A percentile compares a stretch with the other conserved stretches of the same genome.
phyloP scores from a whole-genome alignment of 331 rosid species.

The Malus hybrid region DNA sequence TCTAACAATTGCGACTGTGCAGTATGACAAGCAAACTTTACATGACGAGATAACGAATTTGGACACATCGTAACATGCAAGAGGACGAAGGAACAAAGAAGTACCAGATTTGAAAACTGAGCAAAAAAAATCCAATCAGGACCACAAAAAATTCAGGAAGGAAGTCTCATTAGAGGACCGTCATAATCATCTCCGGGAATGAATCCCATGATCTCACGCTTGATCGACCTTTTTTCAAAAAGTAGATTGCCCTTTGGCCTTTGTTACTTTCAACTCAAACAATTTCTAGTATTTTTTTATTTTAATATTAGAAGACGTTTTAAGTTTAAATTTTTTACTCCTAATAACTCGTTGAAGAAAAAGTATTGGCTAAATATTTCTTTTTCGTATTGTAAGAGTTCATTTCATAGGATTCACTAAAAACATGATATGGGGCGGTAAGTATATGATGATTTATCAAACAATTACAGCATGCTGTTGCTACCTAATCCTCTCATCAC shows the following conservation, averaged over 20 bases:
- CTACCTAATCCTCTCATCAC: background rate
- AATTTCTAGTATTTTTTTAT: background rate
- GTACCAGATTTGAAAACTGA: constrained; percentile 12
- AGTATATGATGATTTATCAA: constrained; percentile 18
- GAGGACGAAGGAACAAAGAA: constrained; percentile 20
- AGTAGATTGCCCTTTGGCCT: no score
- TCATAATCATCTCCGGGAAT: constrained; percentile 13
- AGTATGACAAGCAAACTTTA: background rate
- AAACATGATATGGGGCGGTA: background rate
- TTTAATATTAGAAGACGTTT: no score
- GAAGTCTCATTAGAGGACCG: background rate
- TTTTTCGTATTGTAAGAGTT: no score
- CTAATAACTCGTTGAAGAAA: no score
- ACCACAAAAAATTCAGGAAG: constrained; percentile 13
- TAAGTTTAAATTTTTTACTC: no score
- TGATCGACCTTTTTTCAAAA: no score
- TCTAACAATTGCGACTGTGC: background rate
- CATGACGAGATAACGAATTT: background rate
- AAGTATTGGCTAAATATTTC: no score
- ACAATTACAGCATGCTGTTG: background rate
- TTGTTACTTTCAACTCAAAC: background rate
- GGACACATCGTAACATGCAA: constrained; percentile 6
- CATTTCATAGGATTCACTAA: no score
- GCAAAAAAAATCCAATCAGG: background rate
- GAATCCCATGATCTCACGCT: constrained; percentile 10